phyloP scores from a whole-genome alignment of 805 yeast species.

The Pachysolen tannophilus region DNA sequence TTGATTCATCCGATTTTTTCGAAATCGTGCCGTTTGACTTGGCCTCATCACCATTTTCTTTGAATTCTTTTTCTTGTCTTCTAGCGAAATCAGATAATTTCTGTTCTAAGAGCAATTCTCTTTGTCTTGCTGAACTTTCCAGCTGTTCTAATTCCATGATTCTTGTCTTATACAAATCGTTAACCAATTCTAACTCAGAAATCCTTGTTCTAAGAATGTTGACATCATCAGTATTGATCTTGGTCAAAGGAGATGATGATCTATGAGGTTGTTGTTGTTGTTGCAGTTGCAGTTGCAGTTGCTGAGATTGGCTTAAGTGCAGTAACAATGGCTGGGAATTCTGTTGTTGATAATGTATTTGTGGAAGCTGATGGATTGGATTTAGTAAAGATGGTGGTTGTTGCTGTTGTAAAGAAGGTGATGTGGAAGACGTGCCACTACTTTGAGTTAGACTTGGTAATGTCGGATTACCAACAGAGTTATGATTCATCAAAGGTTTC shows the following conservation, averaged over 20 bases:
- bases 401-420: conserved; percentile 6
- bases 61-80: no score
- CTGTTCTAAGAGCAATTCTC: conserved; percentile 39
- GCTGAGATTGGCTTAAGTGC: no score
- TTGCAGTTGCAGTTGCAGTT: no score
- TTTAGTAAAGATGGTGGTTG: conserved; percentile 2
- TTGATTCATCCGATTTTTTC: no score
- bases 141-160: conserved; percentile 74
- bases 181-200: conserved; percentile 82
- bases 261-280: conserved; percentile 8
- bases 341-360: conserved; percentile 4
- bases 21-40: no score
- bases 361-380: conserved; percentile 1
- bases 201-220: conserved; percentile 60
- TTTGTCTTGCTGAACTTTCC: conserved; percentile 46
- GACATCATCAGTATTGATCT: conserved; percentile 11
- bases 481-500: conserved; percentile 11
- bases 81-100: conserved; percentile 42
- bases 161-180: conserved; percentile 78
- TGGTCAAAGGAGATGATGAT: no score
- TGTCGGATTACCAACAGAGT: conserved; percentile 9
- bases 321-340: no score
- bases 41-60: no score
- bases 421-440: conserved; percentile 11
- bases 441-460: conserved; percentile 10